Base-by-base conservation (phyloP, 2,329 filamentous ascomycete genomes). In the Scorias spongiosa region DNA sequence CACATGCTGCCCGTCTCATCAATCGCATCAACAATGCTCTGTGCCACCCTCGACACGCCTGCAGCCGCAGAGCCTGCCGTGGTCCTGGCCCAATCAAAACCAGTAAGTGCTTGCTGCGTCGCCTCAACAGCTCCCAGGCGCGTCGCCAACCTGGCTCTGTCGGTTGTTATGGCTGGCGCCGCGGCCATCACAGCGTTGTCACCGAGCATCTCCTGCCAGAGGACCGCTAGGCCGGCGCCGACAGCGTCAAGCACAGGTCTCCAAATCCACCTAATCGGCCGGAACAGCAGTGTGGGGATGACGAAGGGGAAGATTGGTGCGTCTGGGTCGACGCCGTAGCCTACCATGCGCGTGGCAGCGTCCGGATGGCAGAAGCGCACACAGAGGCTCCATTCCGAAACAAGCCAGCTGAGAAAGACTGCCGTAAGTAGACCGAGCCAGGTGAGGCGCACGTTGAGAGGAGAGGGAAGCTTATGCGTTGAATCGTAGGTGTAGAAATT, bases 281-380 rank as follows among this genome's bases (percentile, higher is more conserved):
- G 57, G 40, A 65, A 72, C 2, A 75, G 45, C 54, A 78, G 64
- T 2, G 72, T 76, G 2, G 72, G 70, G 5, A 75, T 63, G 5
- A 75, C 72, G 47, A 68, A 74, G 0, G 75, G 75, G 42, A 68
- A 73, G 17, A 61, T 53, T 0, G 75, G 75, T 9, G 71, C 71
- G 48, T 74, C 61, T 15, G 65, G 65, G 38, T 67, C 61, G 29
- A 74, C 60, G 43, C 70, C 71, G 46, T 68, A 72, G 17, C 68
- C 69, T 30, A 64, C 57, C 50, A 74, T 75, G 7, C 53, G 62
- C 10, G 59, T 51, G 4, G 71, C 68, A 46, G 71, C 68, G 7
- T 60, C 48, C 2, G 68, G 69, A 40, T 73, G 69, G 53, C 70
- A 74, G 56, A 71, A 75, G 26, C 65, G 57, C 30, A 32, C 30